Base-by-base conservation (phyloP, 1,284 basidiomycete genomes). In the Rhodotorula sp. region DNA sequence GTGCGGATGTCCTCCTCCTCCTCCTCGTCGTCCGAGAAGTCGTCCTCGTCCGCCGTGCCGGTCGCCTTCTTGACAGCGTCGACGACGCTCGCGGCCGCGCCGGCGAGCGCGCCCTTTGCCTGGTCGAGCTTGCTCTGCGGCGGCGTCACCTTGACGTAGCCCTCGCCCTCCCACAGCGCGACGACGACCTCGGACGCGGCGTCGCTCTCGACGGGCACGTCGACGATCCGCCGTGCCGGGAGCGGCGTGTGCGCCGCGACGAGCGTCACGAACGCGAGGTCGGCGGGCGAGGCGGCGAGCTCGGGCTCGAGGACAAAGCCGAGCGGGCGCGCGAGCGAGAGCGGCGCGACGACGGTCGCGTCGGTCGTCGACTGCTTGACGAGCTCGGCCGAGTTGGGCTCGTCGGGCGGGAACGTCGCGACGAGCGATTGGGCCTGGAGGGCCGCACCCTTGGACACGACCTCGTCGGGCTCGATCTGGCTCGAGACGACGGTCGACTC, bases 91-190 rank as follows among this genome's bases (percentile, higher is more conserved):
- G 70, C 61, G 14, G 75, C 61, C 12, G 66, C 48, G n/a, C 70
- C 70, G 44, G 67, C 64, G 56, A 76, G 56, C 53, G 71, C 57
- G 27, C 60, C 62, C 50, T 61, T 69, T 12, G 74, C 70, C 59
- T 67, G 49, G 23, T 67, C 70, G 55, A 72, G 25, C 60, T 77
- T 66, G 50, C 59, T 34, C 46, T 68, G 61, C n/a, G 74, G 65
- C 52, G 87, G 88, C 75, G 93, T 90, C 27, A 92, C 84, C 78
- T 90, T 89, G 79, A 97, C 86, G 19, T 87, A 87, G 78, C 93
- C 89, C 74, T 88, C 87, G 58, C 90, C 91, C 82, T 98, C 92
- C 89, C 91, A 94, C 55, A 98, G 83, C 81, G 95, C 92, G 72
- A 96, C 86, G 21, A 87, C 88, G 60, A 93, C 83, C 23, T 87